Evolutionary conservation across 331 rosid genomes (phyloP).

Genomic region (Acacia concinna): DNA sequence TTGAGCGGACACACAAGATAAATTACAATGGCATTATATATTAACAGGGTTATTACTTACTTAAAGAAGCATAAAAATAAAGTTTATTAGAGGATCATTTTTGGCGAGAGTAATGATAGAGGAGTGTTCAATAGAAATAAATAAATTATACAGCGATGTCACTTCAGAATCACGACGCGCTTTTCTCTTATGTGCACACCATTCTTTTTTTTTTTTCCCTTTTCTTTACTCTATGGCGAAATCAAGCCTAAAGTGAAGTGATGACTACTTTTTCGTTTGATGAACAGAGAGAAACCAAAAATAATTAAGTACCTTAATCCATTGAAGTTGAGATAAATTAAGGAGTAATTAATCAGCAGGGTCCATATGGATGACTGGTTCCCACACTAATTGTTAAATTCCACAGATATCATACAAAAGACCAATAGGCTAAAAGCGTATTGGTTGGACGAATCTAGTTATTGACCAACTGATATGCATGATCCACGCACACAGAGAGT

Average conservation of each 20-base stretch:
- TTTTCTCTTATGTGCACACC: not conserved
- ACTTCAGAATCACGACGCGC: not conserved
- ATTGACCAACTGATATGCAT: constrained; percentile 33
- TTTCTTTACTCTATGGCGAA: not conserved
- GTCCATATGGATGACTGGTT: no score
- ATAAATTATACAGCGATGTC: not conserved
- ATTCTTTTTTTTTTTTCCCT: not conserved
- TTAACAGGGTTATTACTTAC: no score
- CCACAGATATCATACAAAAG: not conserved
- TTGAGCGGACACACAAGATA: not conserved
- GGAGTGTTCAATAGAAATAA: not conserved
- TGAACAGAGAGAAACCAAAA: not conserved
- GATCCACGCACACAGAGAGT: constrained; percentile 3
- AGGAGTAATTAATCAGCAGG: not conserved
- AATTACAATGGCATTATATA: not conserved
- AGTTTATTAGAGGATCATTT: not conserved
- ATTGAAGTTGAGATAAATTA: not conserved
- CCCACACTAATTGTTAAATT: not conserved
- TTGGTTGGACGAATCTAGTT: not conserved
- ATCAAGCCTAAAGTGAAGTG: not conserved
- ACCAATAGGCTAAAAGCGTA: not conserved
- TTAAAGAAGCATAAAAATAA: not conserved
- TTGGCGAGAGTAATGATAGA: not conserved
- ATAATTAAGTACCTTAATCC: not conserved
- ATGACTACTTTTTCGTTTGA: not conserved